Percentiles rank a stretch among this genome's conserved stretches.
These are phyloP conservation scores for Fagopyrum tataricum DNA, from an alignment of 148 eudicot species.

Conservation along the genomic window DNA sequence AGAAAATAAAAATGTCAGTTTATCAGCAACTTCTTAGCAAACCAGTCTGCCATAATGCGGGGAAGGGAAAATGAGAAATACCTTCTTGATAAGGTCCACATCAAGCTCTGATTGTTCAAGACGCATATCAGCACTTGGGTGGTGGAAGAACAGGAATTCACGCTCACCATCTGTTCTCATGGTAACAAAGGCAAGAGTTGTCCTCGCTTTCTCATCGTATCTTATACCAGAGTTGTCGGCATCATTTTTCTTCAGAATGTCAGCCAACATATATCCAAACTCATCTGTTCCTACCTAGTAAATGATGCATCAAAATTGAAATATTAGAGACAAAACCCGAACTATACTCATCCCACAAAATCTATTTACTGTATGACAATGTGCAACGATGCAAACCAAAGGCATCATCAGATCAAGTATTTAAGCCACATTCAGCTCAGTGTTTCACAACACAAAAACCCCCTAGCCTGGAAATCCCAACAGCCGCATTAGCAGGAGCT, in stretches of 20 bases:
- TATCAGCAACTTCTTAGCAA: background rate
- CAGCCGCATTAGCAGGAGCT: conserved; percentile 98
- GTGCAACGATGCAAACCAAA: background rate
- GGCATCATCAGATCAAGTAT: too few relatives aligned
- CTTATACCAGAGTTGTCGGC: conserved; percentile 76
- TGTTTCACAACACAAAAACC: conserved; percentile 27
- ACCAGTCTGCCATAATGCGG: background rate
- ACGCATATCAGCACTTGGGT: too few relatives aligned
- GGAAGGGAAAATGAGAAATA: conserved; percentile 12
- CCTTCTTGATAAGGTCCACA: too few relatives aligned
- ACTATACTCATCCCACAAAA: background rate
- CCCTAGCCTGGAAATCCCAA: conserved; percentile 70
- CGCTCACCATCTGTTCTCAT: too few relatives aligned
- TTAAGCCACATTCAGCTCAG: background rate
- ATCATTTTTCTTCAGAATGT: conserved; percentile 67
- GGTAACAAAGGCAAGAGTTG: conserved; percentile 71
- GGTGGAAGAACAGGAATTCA: too few relatives aligned
- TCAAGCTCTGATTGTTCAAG: too few relatives aligned
- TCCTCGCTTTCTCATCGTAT: conserved; percentile 63
- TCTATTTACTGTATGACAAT: background rate
- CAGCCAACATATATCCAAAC: conserved; percentile 76
- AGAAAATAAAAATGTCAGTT: background rate
- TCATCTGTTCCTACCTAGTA: conserved; percentile 82
- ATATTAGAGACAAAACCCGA: background rate
- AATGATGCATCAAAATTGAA: background rate